Evolutionary conservation across 192 early-diverging fungal genomes (phyloP).

Genomic region (Coemansia guatemalensis): DNA sequence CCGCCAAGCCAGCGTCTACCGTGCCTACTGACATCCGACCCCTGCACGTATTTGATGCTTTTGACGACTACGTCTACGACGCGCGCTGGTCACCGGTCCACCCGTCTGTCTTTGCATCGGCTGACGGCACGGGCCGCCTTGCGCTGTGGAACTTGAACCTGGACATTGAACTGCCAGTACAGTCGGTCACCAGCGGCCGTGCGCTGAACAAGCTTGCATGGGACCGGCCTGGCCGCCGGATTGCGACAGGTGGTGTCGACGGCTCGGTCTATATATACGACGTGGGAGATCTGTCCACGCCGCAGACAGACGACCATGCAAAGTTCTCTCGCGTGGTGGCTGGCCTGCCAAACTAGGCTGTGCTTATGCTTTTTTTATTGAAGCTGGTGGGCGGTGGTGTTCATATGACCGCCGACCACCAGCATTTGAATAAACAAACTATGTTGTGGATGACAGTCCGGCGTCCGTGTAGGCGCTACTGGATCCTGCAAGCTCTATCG

Average conservation of each 20-base stretch:
- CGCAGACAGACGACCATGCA: conserved; percentile 48
- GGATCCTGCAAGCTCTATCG: background rate
- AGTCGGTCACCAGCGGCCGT: conserved; percentile 51
- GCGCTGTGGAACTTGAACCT: conserved; percentile 92
- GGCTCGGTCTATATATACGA: conserved; percentile 88
- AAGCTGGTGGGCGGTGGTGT: background rate
- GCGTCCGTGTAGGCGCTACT: background rate
- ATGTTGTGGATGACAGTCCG: background rate
- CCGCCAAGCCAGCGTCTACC: conserved; percentile 48
- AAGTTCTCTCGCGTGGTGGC: conserved; percentile 30
- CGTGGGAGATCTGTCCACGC: conserved; percentile 76
- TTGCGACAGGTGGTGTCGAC: conserved; percentile 81
- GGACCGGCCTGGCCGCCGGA: conserved; percentile 84
- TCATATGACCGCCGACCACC: background rate
- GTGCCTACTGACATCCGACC: conserved; percentile 54
- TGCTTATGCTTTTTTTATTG: conserved; percentile 2
- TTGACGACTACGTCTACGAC: conserved; percentile 97
- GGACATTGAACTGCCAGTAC: conserved; percentile 72
- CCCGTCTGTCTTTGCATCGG: conserved; percentile 89
- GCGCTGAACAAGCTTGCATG: conserved; percentile 94
- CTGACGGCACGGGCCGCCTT: conserved; percentile 88
- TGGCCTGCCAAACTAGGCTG: conserved; percentile 17
- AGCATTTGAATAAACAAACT: background rate
- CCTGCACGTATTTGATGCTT: conserved; percentile 86
- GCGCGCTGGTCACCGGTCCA: conserved; percentile 97